Conservation (phyloP, 2,329 filamentous ascomycete species). For the Pseudocercospora fijiensis region DNA sequence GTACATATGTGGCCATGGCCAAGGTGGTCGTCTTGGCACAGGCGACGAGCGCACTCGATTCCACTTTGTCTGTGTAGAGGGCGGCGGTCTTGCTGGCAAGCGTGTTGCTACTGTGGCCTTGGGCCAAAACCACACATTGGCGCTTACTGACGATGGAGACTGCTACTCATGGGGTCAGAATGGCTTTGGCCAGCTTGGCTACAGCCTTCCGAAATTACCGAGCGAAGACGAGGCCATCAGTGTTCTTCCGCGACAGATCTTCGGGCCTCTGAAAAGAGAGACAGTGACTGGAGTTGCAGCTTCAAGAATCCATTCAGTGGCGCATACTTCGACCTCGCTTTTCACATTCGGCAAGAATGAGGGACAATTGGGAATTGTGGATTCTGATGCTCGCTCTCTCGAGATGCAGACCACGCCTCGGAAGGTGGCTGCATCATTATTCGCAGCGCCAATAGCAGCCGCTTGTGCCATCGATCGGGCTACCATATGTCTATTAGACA, state of each 20-base stretch:
- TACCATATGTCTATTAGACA: slow-evolving; percentile 80
- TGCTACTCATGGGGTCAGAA: slow-evolving; percentile 96
- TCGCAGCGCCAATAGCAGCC: slow-evolving; percentile 68
- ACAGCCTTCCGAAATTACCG: slow-evolving; percentile 67
- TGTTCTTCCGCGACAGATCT: slow-evolving; percentile 79
- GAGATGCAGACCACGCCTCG: slow-evolving; percentile 79
- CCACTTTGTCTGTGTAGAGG: slow-evolving; percentile 77
- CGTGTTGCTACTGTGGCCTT: slow-evolving; percentile 76
- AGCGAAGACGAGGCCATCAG: slow-evolving; percentile 84
- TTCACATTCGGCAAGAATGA: slow-evolving; percentile 96
- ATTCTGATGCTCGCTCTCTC: slow-evolving; percentile 88
- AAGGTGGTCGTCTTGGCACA: slow-evolving; percentile 82
- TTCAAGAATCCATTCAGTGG: slow-evolving; percentile 87
- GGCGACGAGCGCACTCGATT: slow-evolving; percentile 90
- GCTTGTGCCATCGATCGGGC: slow-evolving; percentile 89
- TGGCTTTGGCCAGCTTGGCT: slow-evolving; percentile 80
- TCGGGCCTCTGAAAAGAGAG: slow-evolving; percentile 87
- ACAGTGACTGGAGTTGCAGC: slow-evolving; percentile 77
- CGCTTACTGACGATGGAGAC: slow-evolving; percentile 80
- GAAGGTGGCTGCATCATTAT: slow-evolving; percentile 82
- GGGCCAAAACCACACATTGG: slow-evolving; percentile 88
- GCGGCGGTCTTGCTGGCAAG: slow-evolving; percentile 68
- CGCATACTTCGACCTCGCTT: slow-evolving; percentile 74
- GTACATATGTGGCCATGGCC: slow-evolving; percentile 88
- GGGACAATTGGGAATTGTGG: slow-evolving; percentile 89